Percentiles rank a stretch among this genome's conserved stretches.
These are phyloP conservation scores for Camelina sativa DNA, from an alignment of 345 rosid genomes.

Conservation along the genomic window DNA sequence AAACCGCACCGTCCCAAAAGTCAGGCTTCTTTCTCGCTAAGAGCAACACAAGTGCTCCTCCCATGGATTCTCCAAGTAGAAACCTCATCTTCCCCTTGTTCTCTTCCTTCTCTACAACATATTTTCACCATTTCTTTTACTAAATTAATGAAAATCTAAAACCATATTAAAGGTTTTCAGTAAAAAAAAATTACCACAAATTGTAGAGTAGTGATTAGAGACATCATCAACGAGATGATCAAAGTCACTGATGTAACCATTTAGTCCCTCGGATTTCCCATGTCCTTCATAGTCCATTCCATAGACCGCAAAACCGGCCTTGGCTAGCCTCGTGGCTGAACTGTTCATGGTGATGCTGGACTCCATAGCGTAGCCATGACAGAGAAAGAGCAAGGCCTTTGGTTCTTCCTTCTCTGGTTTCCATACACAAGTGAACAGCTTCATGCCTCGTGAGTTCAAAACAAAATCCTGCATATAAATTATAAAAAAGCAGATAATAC, in stretches of 20 bases:
- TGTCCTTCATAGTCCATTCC: constrained; percentile 97
- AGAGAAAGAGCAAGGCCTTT: constrained; percentile 73
- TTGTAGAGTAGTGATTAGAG: constrained; percentile 53
- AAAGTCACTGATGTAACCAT: constrained; percentile 55
- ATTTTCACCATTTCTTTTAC: neutral
- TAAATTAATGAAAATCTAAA: neutral
- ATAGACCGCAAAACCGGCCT: constrained; percentile 70
- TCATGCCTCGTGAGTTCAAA: constrained; percentile 62
- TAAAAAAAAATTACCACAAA: constrained; percentile 56
- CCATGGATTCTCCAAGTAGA: constrained; percentile 93
- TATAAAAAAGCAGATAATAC: too few species aligned
- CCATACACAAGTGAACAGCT: constrained; percentile 88
- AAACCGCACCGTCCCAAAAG: constrained; percentile 83
- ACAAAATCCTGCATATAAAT: constrained; percentile 57
- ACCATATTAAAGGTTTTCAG: neutral
- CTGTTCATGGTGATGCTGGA: constrained; percentile 91
- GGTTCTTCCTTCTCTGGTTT: constrained; percentile 60
- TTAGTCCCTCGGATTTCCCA: constrained; percentile 77
- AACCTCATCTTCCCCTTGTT: constrained; percentile 68
- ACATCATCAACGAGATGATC: constrained; percentile 69
- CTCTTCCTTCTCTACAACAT: constrained; percentile 54
- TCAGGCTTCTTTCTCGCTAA: constrained; percentile 67
- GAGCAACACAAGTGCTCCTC: constrained; percentile 77
- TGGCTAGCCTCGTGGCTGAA: constrained; percentile 64
- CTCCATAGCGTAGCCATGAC: constrained; percentile 94